Conservation (phyloP, 2,329 filamentous ascomycete genomes). For the Neonectria ditissima region DNA sequence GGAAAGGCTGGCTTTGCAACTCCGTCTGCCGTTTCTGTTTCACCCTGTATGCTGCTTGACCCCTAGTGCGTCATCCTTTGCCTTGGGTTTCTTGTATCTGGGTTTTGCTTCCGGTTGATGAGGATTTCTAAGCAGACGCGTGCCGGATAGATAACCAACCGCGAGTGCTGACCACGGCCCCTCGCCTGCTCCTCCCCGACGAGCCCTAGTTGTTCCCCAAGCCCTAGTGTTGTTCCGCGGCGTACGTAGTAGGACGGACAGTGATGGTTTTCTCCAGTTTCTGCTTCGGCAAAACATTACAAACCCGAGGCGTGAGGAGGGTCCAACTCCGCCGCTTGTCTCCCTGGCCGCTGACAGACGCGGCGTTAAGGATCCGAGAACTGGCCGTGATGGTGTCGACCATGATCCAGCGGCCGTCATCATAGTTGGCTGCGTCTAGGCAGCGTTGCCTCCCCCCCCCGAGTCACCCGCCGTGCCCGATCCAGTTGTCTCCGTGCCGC, state of each 20-base stretch:
- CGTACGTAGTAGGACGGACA: background rate
- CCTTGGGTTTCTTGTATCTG: background rate
- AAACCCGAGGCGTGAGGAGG: background rate
- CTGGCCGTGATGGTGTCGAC: constrained; percentile 10
- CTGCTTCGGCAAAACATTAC: background rate
- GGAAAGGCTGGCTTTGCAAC: constrained; percentile 31
- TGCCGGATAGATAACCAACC: background rate
- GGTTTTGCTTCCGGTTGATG: background rate
- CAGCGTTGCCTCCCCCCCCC: background rate
- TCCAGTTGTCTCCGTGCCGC: background rate
- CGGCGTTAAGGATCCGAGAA: constrained; percentile 9
- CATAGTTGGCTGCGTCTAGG: background rate
- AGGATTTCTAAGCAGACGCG: background rate
- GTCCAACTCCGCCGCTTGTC: background rate
- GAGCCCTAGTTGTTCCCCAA: too few relatives aligned
- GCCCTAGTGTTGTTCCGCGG: background rate
- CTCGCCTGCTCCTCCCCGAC: background rate
- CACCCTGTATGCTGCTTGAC: background rate
- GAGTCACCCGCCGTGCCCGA: background rate
- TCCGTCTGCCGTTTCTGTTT: constrained; percentile 14
- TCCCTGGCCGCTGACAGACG: constrained; percentile 21
- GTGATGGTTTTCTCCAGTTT: background rate
- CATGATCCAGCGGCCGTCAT: constrained; percentile 3
- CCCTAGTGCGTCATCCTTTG: background rate
- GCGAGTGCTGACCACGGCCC: background rate